Conservation (phyloP, 441 rosid species). For the Bruguiera hainesii region DNA sequence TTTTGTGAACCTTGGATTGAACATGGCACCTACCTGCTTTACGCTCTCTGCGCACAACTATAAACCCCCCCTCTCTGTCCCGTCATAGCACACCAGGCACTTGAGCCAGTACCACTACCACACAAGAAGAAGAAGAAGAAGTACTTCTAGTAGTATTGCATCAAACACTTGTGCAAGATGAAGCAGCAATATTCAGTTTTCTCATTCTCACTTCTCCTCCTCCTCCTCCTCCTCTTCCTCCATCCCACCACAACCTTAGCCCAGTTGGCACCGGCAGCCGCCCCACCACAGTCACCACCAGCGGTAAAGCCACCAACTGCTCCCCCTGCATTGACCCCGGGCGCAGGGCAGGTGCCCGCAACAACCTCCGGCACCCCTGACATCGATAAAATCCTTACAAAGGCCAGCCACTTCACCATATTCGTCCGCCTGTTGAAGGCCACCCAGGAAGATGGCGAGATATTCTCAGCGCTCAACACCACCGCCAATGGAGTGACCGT, state of each 20-base stretch:
- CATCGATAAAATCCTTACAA: conserved; percentile 52
- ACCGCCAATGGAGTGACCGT: conserved; percentile 76
- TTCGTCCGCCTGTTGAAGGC: conserved; percentile 65
- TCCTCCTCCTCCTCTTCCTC: conserved; percentile 33
- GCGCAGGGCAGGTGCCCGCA: background rate
- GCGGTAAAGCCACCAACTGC: conserved; percentile 6
- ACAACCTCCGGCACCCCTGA: background rate
- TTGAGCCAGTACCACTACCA: conserved; percentile 14
- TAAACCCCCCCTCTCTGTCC: conserved; percentile 24
- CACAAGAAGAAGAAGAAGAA: background rate
- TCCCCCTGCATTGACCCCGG: conserved; percentile 49
- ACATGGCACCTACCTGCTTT: conserved; percentile 34
- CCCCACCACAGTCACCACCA: conserved; percentile 24
- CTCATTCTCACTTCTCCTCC: conserved; percentile 30
- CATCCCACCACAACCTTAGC: conserved; percentile 29
- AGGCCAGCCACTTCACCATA: conserved; percentile 66
- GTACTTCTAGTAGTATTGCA: background rate
- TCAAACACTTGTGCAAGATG: conserved; percentile 3
- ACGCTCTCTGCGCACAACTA: background rate
- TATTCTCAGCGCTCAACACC: conserved; percentile 69
- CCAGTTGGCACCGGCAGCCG: conserved; percentile 26
- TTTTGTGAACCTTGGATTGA: conserved; percentile 18
- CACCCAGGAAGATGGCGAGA: conserved; percentile 55
- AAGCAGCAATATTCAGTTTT: conserved; percentile 25
- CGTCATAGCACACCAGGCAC: conserved; percentile 13